Evolutionary conservation across 2,329 filamentous ascomycete genomes (phyloP), one percentile per base, ranked within the genome.

Genomic region (Neopestalotiopsis clavispora): DNA sequence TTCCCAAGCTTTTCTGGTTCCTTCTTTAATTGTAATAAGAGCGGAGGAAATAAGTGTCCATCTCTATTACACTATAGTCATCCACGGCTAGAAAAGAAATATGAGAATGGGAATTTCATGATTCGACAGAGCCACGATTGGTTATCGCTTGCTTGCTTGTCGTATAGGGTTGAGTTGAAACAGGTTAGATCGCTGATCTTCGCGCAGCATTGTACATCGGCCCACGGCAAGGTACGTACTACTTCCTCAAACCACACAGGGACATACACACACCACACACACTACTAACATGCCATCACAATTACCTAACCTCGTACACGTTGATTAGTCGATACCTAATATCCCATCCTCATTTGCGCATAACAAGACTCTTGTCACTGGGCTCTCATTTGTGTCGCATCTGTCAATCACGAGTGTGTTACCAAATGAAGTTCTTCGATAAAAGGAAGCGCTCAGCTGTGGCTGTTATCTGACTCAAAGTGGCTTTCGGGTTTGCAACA

Each of bases 101-200:
- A 10, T 17, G 45, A 52, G n/a, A n/a, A n/a, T 12, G 17, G 6
- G n/a, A 17, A 52, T n/a, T 17, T 52, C 45, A 20, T 7, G 45
- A 52, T 38, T 38, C 4, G n/a, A 20, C 17, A n/a, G 45, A 52
- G 45, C 17, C 23, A 52, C 6, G 23, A 20, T 52, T 52, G 45
- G 45, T 52, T 52, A 52, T 52, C 17, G 45, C 45, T 28, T 38
- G 34, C 34, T 38, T 38, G 14, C 45, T 52, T 17, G n/a, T 52
- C 45, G 45, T 52, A 52, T 52, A 52, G 45, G 45, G 45, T 52
- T 52, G 45, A 52, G 45, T 52, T 52, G 45, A 52, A 52, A 52
- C 45, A 52, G 45, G 45, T 52, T 52, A 52, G 45, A 52, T 52
- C 45, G n/a, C 10, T 52, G n/a, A 52, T 52, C 45, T n/a, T 52